Base-by-base conservation (phyloP, 2,329 filamentous ascomycete genomes). In the Microdochium nivale region DNA sequence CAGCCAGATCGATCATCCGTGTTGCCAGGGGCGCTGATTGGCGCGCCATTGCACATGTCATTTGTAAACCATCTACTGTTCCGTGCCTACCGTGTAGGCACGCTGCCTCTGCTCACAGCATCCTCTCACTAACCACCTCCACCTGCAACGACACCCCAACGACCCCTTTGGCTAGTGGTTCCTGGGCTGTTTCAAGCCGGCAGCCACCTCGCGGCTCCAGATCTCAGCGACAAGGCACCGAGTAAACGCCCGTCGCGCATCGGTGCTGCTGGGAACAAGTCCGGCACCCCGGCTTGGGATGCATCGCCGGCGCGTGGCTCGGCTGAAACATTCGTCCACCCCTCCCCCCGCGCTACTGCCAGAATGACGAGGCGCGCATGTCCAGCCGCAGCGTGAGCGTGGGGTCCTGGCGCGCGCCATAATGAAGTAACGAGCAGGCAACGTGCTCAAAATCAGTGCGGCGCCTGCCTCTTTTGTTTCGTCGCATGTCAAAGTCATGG, bases 301-400 rank as follows among this genome's bases (percentile, higher is more conserved):
- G 11, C 11, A 11, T 30, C 27, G 11, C 27, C 5, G 11, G 5
- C 27, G 27, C 27, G 27, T 30, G 27, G 27, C 27, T 30, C 27
- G 51, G 40, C 55, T 33, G 51, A 47, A 47, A 43, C 35, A n/a
- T 23, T 43, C n/a, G 35, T 43, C 5, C 16, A n/a, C 5, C n/a
- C n/a, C n/a, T n/a, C 21, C 35, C 4, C 21, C 5, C 14, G 21
- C 21, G 16, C 14, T 14, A 43, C 35, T 43, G 7, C 7, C 35
- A 43, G 14, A 43, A 5, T 43, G 27, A 30, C 35, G 35, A 43
- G 35, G 14, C 16, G 35, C 16, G 16, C 5, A n/a, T 7, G 35
- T 23, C 4, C 35, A 43, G 35, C 35, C 35, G 14, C 35, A 23
- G 21, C 35, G 4, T 5, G 5, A n/a, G 35, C 16, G 5, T 16